phyloP scores from a whole-genome alignment of 805 yeast genomes.

The Metschnikowia colocasiae region DNA sequence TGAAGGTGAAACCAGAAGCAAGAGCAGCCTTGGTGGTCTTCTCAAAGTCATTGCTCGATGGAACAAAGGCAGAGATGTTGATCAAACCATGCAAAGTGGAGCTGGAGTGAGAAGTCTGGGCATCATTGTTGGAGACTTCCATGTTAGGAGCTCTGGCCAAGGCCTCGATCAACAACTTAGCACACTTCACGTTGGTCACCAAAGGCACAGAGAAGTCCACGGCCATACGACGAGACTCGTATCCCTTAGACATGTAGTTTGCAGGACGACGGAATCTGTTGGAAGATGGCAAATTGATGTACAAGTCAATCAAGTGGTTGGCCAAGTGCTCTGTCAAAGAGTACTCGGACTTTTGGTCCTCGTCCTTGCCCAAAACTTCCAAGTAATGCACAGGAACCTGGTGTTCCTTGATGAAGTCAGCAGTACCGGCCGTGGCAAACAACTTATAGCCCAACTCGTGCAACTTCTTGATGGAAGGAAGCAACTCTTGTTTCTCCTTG shows the following conservation, averaged over 20 bases:
- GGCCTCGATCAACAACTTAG: constrained; percentile 95
- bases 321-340: constrained; percentile 96
- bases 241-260: constrained; percentile 94
- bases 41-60: constrained; percentile 66
- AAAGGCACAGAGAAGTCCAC: constrained; percentile 97
- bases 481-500: constrained; percentile 90
- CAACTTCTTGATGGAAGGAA: constrained; percentile 81
- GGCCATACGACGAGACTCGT: constrained; percentile 98
- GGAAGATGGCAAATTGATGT: constrained; percentile 93
- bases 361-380: constrained; percentile 75
- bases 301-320: constrained; percentile 91
- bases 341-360: constrained; percentile 85
- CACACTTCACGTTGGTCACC: constrained; percentile 96
- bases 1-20: constrained; percentile 85
- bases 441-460: constrained; percentile 81
- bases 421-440: constrained; percentile 98
- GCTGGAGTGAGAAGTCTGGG: constrained; percentile 86
- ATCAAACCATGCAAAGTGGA: constrained; percentile 82
- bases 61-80: constrained; percentile 75
- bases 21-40: constrained; percentile 66
- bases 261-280: constrained; percentile 99
- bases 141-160: constrained; percentile 64
- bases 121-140: constrained; percentile 72
- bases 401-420: constrained; percentile 95
- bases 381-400: constrained; percentile 90